Conservation (phyloP, 768 basidiomycete species). For the Lentinula edodes region DNA sequence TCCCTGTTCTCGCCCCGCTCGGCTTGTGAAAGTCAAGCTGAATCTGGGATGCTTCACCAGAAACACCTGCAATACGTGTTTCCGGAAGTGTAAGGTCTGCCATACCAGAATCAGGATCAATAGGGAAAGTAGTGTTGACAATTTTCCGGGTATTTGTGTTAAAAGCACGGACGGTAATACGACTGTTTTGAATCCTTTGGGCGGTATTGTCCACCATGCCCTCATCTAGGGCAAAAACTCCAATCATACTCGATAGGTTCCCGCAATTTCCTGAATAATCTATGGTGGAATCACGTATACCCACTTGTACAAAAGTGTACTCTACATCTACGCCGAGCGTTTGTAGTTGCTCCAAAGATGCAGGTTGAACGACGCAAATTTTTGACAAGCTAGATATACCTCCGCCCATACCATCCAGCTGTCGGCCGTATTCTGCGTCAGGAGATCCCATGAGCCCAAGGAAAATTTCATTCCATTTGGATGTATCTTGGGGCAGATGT, state of each 20-base stretch:
- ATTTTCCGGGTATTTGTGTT: slow-evolving; percentile 72
- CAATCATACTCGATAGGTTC: slow-evolving; percentile 69
- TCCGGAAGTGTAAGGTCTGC: slow-evolving; percentile 47
- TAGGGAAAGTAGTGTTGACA: slow-evolving; percentile 68
- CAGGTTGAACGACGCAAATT: slow-evolving; percentile 56
- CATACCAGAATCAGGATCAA: slow-evolving; percentile 24
- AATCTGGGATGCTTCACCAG: slow-evolving; percentile 60
- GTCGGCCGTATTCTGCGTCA: slow-evolving; percentile 58
- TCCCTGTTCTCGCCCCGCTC: slow-evolving; percentile 64
- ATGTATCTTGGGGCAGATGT: slow-evolving; percentile 43
- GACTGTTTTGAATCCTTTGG: neutral
- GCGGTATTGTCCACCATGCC: slow-evolving; percentile 28
- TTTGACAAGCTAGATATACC: slow-evolving; percentile 74
- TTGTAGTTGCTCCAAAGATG: slow-evolving; percentile 33
- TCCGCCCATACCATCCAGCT: slow-evolving; percentile 80
- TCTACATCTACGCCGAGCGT: slow-evolving; percentile 50
- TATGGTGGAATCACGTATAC: slow-evolving; percentile 50
- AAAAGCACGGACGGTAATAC: slow-evolving; percentile 49
- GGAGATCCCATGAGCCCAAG: slow-evolving; percentile 80
- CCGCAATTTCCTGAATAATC: slow-evolving; percentile 77
- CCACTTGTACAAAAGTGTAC: slow-evolving; percentile 67
- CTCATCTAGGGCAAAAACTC: slow-evolving; percentile 67
- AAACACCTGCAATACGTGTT: slow-evolving; percentile 60
- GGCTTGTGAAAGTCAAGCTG: slow-evolving; percentile 62
- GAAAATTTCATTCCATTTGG: slow-evolving; percentile 57